A percentile compares a stretch with the other conserved stretches of the same genome.
Conservation (phyloP, 805 yeast species). For the Metschnikowia baotianmanensis region DNA sequence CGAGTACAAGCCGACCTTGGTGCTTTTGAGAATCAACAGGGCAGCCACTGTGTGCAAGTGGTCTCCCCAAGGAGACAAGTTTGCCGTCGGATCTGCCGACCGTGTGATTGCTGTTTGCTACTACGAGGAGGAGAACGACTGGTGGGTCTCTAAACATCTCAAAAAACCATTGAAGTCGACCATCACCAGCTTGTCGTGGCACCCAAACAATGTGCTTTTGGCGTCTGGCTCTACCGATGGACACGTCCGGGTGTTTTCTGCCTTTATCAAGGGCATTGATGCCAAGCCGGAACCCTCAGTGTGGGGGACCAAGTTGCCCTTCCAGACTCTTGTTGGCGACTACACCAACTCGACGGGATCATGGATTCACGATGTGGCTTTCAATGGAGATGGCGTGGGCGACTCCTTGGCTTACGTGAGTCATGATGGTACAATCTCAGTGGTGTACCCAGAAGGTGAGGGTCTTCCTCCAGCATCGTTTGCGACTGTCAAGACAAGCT, state of each 20-base stretch:
- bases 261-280: constrained; percentile 86
- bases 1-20: constrained; percentile 79
- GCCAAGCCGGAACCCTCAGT: constrained; percentile 72
- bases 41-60: constrained; percentile 94
- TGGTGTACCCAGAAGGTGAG: constrained; percentile 76
- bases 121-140: constrained; percentile 92
- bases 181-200: constrained; percentile 83
- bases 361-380: constrained; percentile 89
- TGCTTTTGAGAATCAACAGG: constrained; percentile 84
- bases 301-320: constrained; percentile 96
- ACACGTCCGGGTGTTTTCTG: constrained; percentile 84
- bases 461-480: constrained; percentile 60
- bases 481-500: constrained; percentile 56
- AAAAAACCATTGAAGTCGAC: constrained; percentile 93
- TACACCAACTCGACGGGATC: constrained; percentile 66
- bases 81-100: constrained; percentile 97
- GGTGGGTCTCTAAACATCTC: constrained; percentile 99
- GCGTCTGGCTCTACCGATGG: constrained; percentile 95
- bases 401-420: constrained; percentile 76
- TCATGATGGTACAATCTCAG: constrained; percentile 81
- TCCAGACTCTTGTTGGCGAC: constrained; percentile 87
- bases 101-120: constrained; percentile 93
- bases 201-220: constrained; percentile 83
- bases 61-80: constrained; percentile 94
- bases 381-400: constrained; percentile 64